These are phyloP conservation scores for Melampsora larici-populina DNA, from an alignment of 1,284 basidiomycete genomes.

Conservation along the genomic window DNA sequence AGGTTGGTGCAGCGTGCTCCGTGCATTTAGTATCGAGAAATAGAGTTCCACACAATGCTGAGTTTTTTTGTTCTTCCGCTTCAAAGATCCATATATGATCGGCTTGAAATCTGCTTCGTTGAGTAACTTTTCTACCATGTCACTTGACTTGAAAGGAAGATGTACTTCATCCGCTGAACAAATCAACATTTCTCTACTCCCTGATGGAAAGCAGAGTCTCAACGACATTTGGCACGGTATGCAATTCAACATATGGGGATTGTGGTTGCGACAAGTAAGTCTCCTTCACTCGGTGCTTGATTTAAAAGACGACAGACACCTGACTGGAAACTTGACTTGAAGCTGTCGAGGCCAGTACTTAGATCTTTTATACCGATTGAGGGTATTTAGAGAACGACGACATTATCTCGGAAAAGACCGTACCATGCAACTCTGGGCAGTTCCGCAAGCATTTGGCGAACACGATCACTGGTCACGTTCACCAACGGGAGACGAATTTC, in stretches of 20 bases:
- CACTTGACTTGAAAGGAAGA: background rate
- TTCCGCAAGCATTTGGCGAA: constrained; percentile 20
- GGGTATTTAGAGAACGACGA: constrained; percentile 20
- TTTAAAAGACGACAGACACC: background rate
- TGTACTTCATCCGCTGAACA: background rate
- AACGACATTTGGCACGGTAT: background rate
- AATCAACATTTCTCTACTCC: no score
- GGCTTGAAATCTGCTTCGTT: constrained; percentile 4
- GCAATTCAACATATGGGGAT: constrained; percentile 14
- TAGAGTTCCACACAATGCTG: background rate
- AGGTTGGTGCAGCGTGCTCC: background rate
- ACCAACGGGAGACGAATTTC: constrained; percentile 30
- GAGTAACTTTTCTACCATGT: background rate
- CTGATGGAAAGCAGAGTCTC: no score
- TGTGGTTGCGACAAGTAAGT: constrained; percentile 28
- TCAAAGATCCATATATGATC: constrained; percentile 32
- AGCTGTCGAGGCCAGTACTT: constrained; percentile 31
- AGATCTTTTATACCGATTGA: constrained; percentile 23
- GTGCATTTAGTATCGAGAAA: background rate
- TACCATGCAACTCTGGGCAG: constrained; percentile 38
- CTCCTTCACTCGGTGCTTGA: background rate
- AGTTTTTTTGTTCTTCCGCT: no score
- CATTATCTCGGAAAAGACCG: constrained; percentile 23
- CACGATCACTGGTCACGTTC: background rate
- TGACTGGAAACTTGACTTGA: background rate